phyloP scores from a whole-genome alignment of 1,139 yeast species.

The Meyerozyma elateridarum region DNA sequence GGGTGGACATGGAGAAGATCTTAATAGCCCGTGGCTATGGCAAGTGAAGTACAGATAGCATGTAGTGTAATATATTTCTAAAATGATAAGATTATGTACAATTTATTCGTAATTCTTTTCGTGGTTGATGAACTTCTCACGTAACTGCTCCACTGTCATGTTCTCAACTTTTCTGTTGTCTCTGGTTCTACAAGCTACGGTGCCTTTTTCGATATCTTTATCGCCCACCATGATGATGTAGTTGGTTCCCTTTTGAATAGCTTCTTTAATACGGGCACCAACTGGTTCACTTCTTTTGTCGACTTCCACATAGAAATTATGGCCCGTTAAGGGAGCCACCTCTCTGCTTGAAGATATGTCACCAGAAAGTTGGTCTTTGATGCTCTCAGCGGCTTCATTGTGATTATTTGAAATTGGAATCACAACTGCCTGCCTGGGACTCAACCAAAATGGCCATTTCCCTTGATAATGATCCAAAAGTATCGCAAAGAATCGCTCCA shows the following conservation, averaged over 20 bases:
- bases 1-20: conserved; percentile 70
- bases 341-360: conserved; percentile 26
- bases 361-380: conserved; percentile 50
- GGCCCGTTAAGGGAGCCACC: conserved; percentile 52
- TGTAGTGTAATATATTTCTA: conserved; percentile 2
- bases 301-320: conserved; percentile 69
- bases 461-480: conserved; percentile 89
- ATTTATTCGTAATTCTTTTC: conserved; percentile 40
- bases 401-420: conserved; percentile 73
- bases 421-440: conserved; percentile 87
- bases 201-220: conserved; percentile 60
- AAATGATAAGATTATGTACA: conserved; percentile 2
- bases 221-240: conserved; percentile 85
- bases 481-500: conserved; percentile 89
- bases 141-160: conserved; percentile 44
- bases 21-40: conserved; percentile 46
- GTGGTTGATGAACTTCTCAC: conserved; percentile 42
- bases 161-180: conserved; percentile 46
- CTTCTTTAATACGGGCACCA: conserved; percentile 76
- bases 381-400: conserved; percentile 46
- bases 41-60: conserved; percentile 6
- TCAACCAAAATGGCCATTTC: conserved; percentile 98
- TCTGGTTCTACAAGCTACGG: conserved; percentile 64
- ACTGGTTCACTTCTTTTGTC: conserved; percentile 74
- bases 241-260: conserved; percentile 70